Percentiles rank a stretch among this genome's conserved stretches.
Evolutionary conservation across 371 early-diverging fungal genomes (phyloP).

Genomic region (Mortierella sp.): DNA sequence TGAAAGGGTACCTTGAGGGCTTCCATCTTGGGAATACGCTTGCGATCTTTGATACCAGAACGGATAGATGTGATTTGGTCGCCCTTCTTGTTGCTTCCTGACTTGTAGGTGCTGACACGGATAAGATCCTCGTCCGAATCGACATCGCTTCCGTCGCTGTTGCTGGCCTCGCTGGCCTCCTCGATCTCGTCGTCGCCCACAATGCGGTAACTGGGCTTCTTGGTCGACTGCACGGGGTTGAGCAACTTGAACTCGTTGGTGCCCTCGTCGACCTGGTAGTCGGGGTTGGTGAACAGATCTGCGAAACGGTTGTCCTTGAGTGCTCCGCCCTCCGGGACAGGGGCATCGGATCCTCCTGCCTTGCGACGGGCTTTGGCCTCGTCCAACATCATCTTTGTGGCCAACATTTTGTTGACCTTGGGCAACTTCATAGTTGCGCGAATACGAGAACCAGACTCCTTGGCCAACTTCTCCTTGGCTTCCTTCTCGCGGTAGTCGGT

Average conservation of each 20-base stretch:
- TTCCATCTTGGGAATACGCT: slow-evolving; percentile 67
- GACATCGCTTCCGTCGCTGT: slow-evolving; percentile 56
- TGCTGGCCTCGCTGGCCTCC: slow-evolving; percentile 52
- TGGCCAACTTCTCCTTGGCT: slow-evolving; percentile 87
- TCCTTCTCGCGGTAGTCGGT: slow-evolving; percentile 87
- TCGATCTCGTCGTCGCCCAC: slow-evolving; percentile 66
- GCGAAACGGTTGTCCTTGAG: slow-evolving; percentile 90
- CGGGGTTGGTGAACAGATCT: slow-evolving; percentile 92
- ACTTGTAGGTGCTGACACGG: slow-evolving; percentile 62
- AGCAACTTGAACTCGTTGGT: slow-evolving; percentile 89
- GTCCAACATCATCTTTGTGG: slow-evolving; percentile 78
- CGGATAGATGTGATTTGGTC: slow-evolving; percentile 57
- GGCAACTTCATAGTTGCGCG: slow-evolving; percentile 89
- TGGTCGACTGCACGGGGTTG: slow-evolving; percentile 75
- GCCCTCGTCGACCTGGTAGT: slow-evolving; percentile 94
- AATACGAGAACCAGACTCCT: slow-evolving; percentile 93
- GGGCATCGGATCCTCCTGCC: slow-evolving; percentile 37
- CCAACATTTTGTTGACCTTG: slow-evolving; percentile 91
- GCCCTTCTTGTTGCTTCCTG: slow-evolving; percentile 48
- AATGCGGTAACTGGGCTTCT: slow-evolving; percentile 56
- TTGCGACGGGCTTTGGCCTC: slow-evolving; percentile 60
- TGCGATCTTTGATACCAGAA: slow-evolving; percentile 60
- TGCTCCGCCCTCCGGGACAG: slow-evolving; percentile 57
- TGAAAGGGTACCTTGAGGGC: slow-evolving; percentile 61
- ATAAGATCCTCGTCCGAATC: slow-evolving; percentile 65